Evolutionary conservation across 257 asterid species (phyloP).

Genomic region (Penstemon newberryi): DNA sequence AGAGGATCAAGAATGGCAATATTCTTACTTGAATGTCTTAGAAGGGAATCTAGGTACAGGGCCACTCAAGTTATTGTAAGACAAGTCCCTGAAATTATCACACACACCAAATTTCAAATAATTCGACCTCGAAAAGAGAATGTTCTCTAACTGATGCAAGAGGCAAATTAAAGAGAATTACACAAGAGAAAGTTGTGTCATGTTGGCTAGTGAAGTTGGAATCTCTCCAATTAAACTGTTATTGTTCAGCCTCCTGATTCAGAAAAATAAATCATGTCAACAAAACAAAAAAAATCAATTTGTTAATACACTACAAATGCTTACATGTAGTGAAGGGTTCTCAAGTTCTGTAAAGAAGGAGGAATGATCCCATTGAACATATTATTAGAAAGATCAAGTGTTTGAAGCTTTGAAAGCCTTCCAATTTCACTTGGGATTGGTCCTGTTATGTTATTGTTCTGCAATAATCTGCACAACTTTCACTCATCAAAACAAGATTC

Average conservation of each 20-base stretch:
- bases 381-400: conserved; percentile 89
- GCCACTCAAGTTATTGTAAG: conserved; percentile 93
- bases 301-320: conserved; percentile 12
- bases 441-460: conserved; percentile 85
- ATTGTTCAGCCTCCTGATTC: conserved; percentile 82
- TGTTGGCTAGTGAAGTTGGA: conserved; percentile 67
- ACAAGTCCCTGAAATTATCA: conserved; percentile 67
- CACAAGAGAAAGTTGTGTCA: conserved; percentile 81
- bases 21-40: conserved; percentile 78
- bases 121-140: neutral
- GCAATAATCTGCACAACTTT: conserved; percentile 61
- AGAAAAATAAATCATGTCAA: conserved; percentile 24
- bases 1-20: neutral
- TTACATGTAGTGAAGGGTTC: conserved; percentile 75
- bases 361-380: conserved; percentile 70
- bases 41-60: conserved; percentile 76
- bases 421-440: conserved; percentile 70
- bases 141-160: neutral
- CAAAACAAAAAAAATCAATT: neutral
- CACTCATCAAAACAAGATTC: conserved; percentile 8
- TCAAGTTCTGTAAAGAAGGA: conserved; percentile 57
- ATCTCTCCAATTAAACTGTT: conserved; percentile 78
- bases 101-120: conserved; percentile 18
- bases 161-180: conserved; percentile 39
- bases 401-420: conserved; percentile 74